A percentile compares a stretch with the other conserved stretches of the same genome.
Evolutionary conservation across 2,329 filamentous ascomycete genomes (phyloP).

Genomic region (Alternaria conjuncta): DNA sequence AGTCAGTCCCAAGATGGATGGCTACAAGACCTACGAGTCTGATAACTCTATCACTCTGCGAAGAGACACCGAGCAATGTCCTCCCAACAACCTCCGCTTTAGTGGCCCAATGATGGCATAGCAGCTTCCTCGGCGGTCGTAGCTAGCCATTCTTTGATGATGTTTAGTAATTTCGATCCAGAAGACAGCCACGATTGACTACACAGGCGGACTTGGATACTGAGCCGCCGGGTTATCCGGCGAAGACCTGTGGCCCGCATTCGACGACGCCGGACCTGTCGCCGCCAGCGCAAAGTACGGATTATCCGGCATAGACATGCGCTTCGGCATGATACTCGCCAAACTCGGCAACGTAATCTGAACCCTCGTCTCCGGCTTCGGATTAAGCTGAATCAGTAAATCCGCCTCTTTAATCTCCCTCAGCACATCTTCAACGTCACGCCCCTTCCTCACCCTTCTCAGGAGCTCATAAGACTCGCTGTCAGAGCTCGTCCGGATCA

Average conservation of each 20-base stretch:
- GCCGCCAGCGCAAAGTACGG: neutral
- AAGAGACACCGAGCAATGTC: neutral
- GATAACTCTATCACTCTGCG: neutral
- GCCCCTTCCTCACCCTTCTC: constrained; percentile 19
- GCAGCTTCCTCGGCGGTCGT: too few species aligned
- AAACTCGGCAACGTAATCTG: neutral
- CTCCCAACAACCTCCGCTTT: neutral
- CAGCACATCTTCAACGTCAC: constrained; percentile 15
- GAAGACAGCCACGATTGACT: rapidly evolving
- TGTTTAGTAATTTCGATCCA: neutral
- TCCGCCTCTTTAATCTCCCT: constrained; percentile 21
- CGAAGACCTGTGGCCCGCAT: neutral
- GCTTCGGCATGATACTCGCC: neutral
- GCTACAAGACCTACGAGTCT: neutral
- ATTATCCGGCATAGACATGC: neutral
- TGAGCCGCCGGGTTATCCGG: neutral
- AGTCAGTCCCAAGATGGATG: neutral
- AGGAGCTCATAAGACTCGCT: constrained; percentile 18
- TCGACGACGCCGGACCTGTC: neutral
- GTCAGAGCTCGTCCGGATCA: constrained; percentile 17
- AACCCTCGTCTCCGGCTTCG: constrained; percentile 8
- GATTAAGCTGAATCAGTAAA: constrained; percentile 16
- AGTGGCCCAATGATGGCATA: neutral
- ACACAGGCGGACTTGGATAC: neutral
- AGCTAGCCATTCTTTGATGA: too few species aligned